Percentiles rank a stretch among this genome's conserved stretches.
These are phyloP conservation scores for Periconia digitata DNA, from an alignment of 2,329 filamentous ascomycete species.

Conservation along the genomic window DNA sequence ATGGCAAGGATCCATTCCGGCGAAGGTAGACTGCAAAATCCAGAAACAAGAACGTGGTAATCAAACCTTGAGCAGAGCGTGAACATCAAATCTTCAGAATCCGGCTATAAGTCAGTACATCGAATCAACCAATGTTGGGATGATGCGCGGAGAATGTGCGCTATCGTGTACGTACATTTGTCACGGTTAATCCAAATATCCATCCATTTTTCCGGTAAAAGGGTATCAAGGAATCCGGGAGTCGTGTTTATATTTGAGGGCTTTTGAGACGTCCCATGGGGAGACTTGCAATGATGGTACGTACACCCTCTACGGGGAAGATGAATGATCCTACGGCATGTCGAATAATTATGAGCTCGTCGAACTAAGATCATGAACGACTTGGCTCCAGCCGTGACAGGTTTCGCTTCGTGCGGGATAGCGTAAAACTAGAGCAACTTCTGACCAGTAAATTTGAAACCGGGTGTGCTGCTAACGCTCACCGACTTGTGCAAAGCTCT, in stretches of 20 bases:
- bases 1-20: constrained; percentile 5
- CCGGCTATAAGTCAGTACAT: constrained; percentile 37
- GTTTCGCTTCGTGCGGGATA: neutral
- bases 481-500: constrained; percentile 30
- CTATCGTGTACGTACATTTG: constrained; percentile 40
- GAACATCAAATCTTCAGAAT: constrained; percentile 21
- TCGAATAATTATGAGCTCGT: constrained; percentile 3
- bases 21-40: constrained; percentile 1
- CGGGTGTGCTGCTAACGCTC: constrained; percentile 4
- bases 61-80: constrained; percentile 13
- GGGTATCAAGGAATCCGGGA: neutral
- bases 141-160: constrained; percentile 29
- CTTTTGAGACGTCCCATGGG: neutral
- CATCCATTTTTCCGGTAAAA: constrained; percentile 18
- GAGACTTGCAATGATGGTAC: neutral
- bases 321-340: neutral
- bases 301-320: neutral
- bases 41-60: constrained; percentile 16
- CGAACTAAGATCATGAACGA: constrained; percentile 8
- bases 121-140: constrained; percentile 24
- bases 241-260: neutral
- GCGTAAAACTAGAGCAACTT: constrained; percentile 1
- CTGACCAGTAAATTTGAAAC: neutral
- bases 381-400: neutral
- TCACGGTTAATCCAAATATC: neutral